Evolutionary conservation across 805 yeast genomes (phyloP).

Genomic region (Wickerhamomyces subpelliculosus): DNA sequence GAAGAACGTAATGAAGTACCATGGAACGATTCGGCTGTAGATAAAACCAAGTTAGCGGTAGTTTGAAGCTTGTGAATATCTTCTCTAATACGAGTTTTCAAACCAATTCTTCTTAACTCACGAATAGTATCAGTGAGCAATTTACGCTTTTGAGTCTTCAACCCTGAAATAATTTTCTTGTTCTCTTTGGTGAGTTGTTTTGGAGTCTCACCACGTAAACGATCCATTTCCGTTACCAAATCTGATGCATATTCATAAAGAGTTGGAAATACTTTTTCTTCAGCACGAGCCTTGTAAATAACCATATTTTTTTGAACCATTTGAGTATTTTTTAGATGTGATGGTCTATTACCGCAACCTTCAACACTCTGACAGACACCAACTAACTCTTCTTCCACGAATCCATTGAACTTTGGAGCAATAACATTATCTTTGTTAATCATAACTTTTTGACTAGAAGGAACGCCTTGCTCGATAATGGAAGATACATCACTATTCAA

Average conservation of each 20-base stretch:
- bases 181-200: constrained; percentile 58
- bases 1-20: constrained; percentile 36
- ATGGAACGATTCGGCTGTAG: constrained; percentile 42
- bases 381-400: no score
- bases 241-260: constrained; percentile 50
- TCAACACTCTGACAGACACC: constrained; percentile 25
- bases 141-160: constrained; percentile 77
- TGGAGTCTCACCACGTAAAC: constrained; percentile 76
- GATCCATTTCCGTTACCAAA: constrained; percentile 48
- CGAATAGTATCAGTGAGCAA: constrained; percentile 70
- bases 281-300: constrained; percentile 31
- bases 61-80: constrained; percentile 60
- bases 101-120: constrained; percentile 70
- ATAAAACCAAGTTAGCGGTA: constrained; percentile 55
- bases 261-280: constrained; percentile 34
- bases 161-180: constrained; percentile 60
- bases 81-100: constrained; percentile 56
- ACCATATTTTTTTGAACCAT: constrained; percentile 51
- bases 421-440: constrained; percentile 3
- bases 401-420: constrained; percentile 3
- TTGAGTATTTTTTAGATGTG: constrained; percentile 43
- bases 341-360: constrained; percentile 51
- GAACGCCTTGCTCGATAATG: constrained; percentile 57
- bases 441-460: constrained; percentile 15
- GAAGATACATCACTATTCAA: constrained; percentile 44